These are phyloP conservation scores for Aureobasidium lini DNA, from an alignment of 2,329 filamentous ascomycete genomes.

Conservation along the genomic window DNA sequence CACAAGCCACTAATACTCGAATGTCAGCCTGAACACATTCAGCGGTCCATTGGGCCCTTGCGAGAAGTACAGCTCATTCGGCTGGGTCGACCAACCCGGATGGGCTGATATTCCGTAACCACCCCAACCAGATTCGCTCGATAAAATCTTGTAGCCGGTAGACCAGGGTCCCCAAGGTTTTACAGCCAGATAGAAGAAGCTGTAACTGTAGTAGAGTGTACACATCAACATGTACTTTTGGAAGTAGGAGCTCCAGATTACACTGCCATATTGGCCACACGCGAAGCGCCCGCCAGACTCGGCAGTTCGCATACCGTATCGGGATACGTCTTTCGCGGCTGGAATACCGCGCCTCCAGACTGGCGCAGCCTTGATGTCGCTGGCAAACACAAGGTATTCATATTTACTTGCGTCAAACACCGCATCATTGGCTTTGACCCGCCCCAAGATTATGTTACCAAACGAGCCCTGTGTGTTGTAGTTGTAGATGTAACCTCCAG, in stretches of 20 bases:
- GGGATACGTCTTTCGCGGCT: not conserved
- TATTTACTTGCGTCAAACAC: conserved; percentile 10
- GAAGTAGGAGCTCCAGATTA: conserved; percentile 5
- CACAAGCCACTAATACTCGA: not conserved
- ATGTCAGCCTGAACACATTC: conserved; percentile 11
- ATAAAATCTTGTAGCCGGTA: not conserved
- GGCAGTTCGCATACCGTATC: conserved; percentile 4
- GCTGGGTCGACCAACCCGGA: not conserved
- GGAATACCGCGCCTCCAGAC: not conserved
- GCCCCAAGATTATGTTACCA: conserved; percentile 9
- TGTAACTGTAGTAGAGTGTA: not conserved
- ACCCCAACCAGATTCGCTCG: not conserved
- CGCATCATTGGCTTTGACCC: conserved; percentile 9
- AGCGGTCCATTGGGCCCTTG: conserved; percentile 11
- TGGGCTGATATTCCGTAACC: conserved; percentile 11
- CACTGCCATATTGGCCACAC: conserved; percentile 8
- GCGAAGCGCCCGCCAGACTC: not conserved
- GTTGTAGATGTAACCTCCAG: conserved; percentile 10
- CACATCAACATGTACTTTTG: conserved; percentile 12
- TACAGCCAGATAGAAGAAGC: conserved; percentile 8
- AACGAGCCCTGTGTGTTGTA: conserved; percentile 5
- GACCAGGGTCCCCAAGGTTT: conserved; percentile 11
- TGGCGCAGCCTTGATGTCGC: not conserved
- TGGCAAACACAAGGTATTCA: not conserved
- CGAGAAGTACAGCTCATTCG: conserved; percentile 10